phyloP scores from a whole-genome alignment of 139 green algal species.

The Chlorella vulgaris region DNA sequence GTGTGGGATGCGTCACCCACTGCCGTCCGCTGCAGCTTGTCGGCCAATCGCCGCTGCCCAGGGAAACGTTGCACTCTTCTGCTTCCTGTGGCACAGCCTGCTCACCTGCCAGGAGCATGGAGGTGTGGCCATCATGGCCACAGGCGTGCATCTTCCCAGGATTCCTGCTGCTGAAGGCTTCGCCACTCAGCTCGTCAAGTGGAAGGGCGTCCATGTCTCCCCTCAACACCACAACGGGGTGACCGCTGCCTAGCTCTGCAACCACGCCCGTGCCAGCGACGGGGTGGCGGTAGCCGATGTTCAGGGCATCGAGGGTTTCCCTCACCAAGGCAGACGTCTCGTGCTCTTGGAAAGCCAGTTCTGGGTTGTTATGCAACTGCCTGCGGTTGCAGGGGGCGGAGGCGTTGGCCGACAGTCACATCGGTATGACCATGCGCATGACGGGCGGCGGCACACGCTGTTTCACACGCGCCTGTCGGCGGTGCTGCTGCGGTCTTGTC shows the following conservation, averaged over 20 bases:
- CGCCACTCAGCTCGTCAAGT: constrained; percentile 55
- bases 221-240: constrained; percentile 73
- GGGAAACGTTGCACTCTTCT: too few relatives aligned
- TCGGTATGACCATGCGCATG: too few relatives aligned
- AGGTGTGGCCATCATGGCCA: constrained; percentile 85
- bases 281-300: constrained; percentile 32
- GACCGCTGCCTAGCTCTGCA: constrained; percentile 65
- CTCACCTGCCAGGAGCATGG: constrained; percentile 79
- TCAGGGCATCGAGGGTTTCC: not conserved
- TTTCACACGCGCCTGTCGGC: too few relatives aligned
- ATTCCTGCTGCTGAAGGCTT: constrained; percentile 25
- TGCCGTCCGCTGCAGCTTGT: too few relatives aligned
- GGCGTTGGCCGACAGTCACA: too few relatives aligned
- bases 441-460: too few relatives aligned
- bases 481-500: too few relatives aligned
- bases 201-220: constrained; percentile 93
- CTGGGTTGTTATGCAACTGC: constrained; percentile 51
- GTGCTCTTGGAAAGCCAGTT: constrained; percentile 51
- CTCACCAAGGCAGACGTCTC: not conserved
- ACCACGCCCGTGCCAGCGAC: constrained; percentile 81
- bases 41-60: too few relatives aligned
- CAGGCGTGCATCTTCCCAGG: constrained; percentile 86
- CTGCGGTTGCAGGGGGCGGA: not conserved
- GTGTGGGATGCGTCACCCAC: too few relatives aligned
- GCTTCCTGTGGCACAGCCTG: not conserved